These are phyloP conservation scores for Russula virescens DNA, from an alignment of 768 basidiomycete species.

Conservation along the genomic window DNA sequence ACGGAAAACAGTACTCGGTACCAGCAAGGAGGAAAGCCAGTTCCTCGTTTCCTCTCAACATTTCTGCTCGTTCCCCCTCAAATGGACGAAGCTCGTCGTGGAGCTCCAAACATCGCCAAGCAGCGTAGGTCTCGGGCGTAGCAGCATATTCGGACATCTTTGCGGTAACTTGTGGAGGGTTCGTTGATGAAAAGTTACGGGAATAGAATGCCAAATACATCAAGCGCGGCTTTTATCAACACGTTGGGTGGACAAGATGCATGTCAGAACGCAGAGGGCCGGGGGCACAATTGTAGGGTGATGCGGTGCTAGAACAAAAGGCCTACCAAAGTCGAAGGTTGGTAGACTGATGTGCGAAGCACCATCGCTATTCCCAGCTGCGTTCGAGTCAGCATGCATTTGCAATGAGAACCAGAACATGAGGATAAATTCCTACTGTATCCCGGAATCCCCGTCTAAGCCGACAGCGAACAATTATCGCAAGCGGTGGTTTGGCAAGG, in stretches of 20 bases:
- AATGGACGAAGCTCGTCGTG: background rate
- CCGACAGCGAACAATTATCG: no score
- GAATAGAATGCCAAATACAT: no score
- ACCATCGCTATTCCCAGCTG: background rate
- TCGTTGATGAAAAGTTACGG: background rate
- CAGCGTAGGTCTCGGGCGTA: background rate
- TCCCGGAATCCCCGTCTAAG: no score
- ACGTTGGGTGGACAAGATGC: background rate
- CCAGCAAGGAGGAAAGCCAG: background rate
- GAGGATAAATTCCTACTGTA: no score
- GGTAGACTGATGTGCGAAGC: background rate
- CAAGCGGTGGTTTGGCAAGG: no score
- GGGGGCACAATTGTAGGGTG: background rate
- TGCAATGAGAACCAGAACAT: background rate
- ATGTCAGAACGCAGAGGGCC: background rate
- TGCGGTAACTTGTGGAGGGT: background rate
- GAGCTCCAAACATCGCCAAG: background rate
- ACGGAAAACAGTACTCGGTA: background rate
- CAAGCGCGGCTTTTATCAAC: background rate
- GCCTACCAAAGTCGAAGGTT: no score
- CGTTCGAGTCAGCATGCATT: background rate
- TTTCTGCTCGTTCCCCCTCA: background rate
- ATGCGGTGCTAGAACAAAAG: conserved; percentile 1
- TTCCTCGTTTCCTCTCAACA: background rate
- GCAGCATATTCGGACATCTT: background rate